Conservation (phyloP, 106 monocot species). For the Dioscorea dumetorum region DNA sequence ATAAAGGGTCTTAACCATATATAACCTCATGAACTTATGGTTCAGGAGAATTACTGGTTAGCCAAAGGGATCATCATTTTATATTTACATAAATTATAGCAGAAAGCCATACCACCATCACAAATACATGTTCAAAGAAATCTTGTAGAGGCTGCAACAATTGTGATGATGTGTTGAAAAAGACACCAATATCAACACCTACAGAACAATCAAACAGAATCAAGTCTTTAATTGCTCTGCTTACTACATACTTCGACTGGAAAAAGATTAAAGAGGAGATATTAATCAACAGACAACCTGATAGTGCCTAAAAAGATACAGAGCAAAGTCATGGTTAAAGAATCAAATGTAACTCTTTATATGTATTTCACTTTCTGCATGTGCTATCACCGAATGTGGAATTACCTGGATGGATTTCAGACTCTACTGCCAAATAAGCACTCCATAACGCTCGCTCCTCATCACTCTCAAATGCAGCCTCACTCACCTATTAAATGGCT, state of each 20-base stretch:
- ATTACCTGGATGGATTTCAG: conserved; percentile 65
- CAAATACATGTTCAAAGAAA: conserved; percentile 89
- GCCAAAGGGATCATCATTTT: not conserved
- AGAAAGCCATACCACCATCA: conserved; percentile 72
- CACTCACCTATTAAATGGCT: conserved; percentile 45
- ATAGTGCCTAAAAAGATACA: not conserved
- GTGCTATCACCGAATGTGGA: not conserved
- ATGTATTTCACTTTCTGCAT: too few species aligned
- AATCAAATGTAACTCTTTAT: too few species aligned
- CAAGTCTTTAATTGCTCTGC: not conserved
- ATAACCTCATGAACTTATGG: not conserved
- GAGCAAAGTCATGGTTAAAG: not conserved
- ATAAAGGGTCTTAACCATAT: too few species aligned
- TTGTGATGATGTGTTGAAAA: conserved; percentile 48
- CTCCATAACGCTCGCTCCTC: conserved; percentile 80
- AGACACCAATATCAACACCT: conserved; percentile 57
- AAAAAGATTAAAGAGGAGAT: too few species aligned
- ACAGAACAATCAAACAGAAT: conserved; percentile 1
- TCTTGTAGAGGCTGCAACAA: conserved; percentile 74
- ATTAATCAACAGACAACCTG: too few species aligned
- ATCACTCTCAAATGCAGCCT: conserved; percentile 53
- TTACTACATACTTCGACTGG: not conserved
- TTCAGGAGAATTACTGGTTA: not conserved
- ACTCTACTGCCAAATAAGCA: conserved; percentile 45
- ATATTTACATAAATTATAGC: not conserved